A percentile compares a stretch with the other conserved stretches of the same genome.
Conservation (phyloP, 2,329 filamentous ascomycete genomes). For the Fusarium sp. region DNA sequence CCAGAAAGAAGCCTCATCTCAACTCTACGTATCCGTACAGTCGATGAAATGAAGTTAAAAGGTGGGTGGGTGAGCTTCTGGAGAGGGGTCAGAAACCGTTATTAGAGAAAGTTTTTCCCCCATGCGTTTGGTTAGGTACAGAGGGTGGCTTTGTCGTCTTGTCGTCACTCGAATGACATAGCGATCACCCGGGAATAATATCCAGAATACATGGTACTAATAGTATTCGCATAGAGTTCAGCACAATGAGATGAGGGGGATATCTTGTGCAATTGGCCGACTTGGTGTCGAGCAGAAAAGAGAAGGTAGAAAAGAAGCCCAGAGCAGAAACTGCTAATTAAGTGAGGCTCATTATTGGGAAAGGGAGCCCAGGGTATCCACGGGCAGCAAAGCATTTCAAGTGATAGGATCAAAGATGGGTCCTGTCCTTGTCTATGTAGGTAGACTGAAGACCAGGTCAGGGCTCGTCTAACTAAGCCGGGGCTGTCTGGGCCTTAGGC, state of each 20-base stretch:
- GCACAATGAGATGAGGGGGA: neutral
- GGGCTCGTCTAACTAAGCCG: constrained; percentile 17
- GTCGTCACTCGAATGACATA: neutral
- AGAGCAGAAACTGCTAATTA: neutral
- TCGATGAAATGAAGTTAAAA: constrained; percentile 5
- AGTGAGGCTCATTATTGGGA: constrained; percentile 33
- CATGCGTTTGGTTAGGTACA: neutral
- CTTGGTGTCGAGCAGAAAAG: constrained; percentile 19
- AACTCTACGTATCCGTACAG: neutral
- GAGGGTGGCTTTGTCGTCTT: neutral
- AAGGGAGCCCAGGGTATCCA: constrained; percentile 26
- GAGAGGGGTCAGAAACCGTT: neutral
- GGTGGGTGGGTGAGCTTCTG: neutral
- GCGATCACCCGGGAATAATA: constrained; percentile 2
- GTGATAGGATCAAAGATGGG: constrained; percentile 15
- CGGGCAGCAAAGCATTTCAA: constrained; percentile 11
- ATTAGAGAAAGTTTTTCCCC: neutral
- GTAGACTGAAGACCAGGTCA: constrained; percentile 1
- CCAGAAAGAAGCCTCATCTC: constrained; percentile 11
- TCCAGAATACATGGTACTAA: neutral
- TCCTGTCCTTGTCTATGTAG: neutral
- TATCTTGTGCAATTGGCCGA: constrained; percentile 20
- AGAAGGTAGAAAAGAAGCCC: constrained; percentile 4
- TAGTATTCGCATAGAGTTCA: neutral
- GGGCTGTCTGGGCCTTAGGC: constrained; percentile 14